These are phyloP conservation scores for Colletotrichum viniferum DNA, from an alignment of 2,329 filamentous ascomycete species.

Conservation along the genomic window DNA sequence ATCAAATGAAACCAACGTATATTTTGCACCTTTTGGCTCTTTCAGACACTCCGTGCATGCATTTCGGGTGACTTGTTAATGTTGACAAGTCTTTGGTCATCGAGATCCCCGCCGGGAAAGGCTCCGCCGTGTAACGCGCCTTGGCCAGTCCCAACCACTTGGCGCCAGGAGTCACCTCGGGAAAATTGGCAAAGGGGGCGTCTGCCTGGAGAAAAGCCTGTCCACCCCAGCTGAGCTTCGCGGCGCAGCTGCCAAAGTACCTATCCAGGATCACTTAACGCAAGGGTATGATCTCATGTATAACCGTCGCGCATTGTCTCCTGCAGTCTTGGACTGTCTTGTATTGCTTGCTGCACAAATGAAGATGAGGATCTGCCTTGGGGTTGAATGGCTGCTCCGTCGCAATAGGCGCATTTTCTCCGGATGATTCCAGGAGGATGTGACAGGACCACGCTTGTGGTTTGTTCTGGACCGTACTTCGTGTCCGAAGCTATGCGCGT, in stretches of 20 bases:
- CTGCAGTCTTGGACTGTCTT: neutral
- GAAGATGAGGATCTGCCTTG: neutral
- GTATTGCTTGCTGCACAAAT: neutral
- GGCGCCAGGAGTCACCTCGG: neutral
- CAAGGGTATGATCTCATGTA: neutral
- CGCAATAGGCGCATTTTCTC: neutral
- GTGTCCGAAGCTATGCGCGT: neutral
- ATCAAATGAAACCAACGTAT: constrained; percentile 2
- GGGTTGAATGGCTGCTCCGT: neutral
- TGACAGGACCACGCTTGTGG: neutral
- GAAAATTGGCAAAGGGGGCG: neutral
- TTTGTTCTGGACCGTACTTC: neutral
- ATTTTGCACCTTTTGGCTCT: neutral
- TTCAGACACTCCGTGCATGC: neutral
- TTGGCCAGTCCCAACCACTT: neutral
- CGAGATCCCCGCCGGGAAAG: neutral
- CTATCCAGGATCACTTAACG: neutral
- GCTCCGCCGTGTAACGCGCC: neutral
- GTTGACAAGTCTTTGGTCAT: neutral
- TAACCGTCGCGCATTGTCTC: neutral
- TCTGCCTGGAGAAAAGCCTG: neutral
- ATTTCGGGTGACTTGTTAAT: neutral
- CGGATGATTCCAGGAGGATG: neutral
- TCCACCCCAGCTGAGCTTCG: neutral
- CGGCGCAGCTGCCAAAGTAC: neutral